Base-by-base conservation (phyloP, 345 rosid species). In the Hibiscus trionum region DNA sequence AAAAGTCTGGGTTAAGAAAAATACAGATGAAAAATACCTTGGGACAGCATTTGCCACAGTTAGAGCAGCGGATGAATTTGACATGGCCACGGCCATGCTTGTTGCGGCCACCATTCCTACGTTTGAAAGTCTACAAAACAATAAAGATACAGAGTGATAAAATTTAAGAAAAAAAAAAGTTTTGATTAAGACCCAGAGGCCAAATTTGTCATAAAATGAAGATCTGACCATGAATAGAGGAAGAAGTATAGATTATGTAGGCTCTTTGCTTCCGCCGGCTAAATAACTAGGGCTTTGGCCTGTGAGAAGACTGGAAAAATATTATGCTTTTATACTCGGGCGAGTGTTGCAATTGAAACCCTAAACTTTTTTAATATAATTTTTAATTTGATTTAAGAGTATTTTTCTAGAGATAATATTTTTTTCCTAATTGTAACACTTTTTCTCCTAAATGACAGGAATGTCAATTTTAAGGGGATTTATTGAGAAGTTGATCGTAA, bases 21-120 rank as follows among this genome's bases (percentile, higher is more conserved):
- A 11, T 3, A 57, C 15, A 42, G n/a, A 35, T 8, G 26, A 73
- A 4, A 56, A 56, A 35, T 57, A 85, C 97, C 86, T 93, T 93
- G 1, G 98, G 97, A 76, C 98, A 94, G 75, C 97, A 91, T 64
- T 94, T 94, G 12, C 97, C 98, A 66, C 98, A 94, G 81, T 94
- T 94, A 73, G 98, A 91, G 86, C 98, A 94, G 69, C 97, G 86
- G 66, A 94, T 88, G 79, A 90, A 90, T 63, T 94, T 91, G 53
- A 88, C 91, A 26, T 94, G 98, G 7, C 97, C 98, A 2, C 97
- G 85, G 75, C 97, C 96, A 77, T 94, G 97, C 88, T 94, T 94
- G 93, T 91, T 94, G 68, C 98, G 89, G 9, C 97, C 98, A 47
- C 97, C 96, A 21, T 94, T 94, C 82, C 98, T 88, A 12, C 97